A percentile compares a stretch with the other conserved stretches of the same genome.
These are phyloP conservation scores for Fusarium sp. DNA, from an alignment of 2,329 filamentous ascomycete species.

Conservation along the genomic window DNA sequence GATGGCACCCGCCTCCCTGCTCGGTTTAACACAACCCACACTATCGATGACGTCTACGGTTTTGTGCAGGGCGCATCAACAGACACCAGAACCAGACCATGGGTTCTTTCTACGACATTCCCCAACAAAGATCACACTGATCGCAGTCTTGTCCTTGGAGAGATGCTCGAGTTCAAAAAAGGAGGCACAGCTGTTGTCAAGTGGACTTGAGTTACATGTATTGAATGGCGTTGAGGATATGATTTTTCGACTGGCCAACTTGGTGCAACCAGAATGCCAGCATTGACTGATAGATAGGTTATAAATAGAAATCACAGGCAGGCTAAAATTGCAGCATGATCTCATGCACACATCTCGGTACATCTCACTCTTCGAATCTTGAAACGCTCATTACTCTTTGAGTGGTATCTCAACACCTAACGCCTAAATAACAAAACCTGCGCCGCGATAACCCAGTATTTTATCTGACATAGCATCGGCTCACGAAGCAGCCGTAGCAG, in stretches of 20 bases:
- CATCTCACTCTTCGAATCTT: not conserved
- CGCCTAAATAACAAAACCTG: constrained; percentile 35
- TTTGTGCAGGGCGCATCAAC: constrained; percentile 77
- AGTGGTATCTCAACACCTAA: constrained; percentile 49
- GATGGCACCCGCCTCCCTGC: constrained; percentile 83
- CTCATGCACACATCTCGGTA: not conserved
- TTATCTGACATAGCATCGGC: not conserved
- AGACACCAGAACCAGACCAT: constrained; percentile 68
- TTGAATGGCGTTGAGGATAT: constrained; percentile 39
- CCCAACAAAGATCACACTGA: constrained; percentile 84
- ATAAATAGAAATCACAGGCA: constrained; percentile 19
- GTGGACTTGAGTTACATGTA: constrained; percentile 55
- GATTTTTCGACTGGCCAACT: constrained; percentile 17
- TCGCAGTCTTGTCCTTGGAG: constrained; percentile 68
- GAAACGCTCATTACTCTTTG: constrained; percentile 31
- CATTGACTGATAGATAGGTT: constrained; percentile 31
- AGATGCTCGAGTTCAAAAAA: constrained; percentile 74
- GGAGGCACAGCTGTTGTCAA: constrained; percentile 75
- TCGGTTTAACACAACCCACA: constrained; percentile 84
- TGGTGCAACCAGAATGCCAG: constrained; percentile 3
- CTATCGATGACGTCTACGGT: constrained; percentile 80
- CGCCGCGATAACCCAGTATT: constrained; percentile 9
- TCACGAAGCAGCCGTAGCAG: constrained; percentile 22
- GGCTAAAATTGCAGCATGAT: not conserved
- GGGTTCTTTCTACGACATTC: constrained; percentile 85